phyloP scores from a whole-genome alignment of 306 rosid species.

The Ormosia emarginata region DNA sequence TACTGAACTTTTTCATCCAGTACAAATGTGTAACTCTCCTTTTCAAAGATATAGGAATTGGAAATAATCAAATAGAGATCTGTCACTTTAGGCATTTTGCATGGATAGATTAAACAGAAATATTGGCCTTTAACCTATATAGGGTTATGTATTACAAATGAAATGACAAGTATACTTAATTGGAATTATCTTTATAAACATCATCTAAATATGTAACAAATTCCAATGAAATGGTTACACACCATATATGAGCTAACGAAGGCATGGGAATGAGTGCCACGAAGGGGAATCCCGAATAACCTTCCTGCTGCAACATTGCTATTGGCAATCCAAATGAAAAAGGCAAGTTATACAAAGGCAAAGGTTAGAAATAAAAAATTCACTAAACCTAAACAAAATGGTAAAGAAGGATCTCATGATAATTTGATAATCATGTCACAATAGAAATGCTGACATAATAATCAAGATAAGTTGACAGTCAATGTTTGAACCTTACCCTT shows the following conservation, averaged over 20 bases:
- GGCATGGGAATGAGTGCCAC: constrained; percentile 97
- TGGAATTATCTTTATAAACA: not conserved
- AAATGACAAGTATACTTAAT: not conserved
- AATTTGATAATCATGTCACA: not conserved
- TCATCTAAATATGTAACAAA: not conserved
- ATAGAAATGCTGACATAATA: not conserved
- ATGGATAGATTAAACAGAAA: not conserved
- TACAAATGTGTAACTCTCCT: not conserved
- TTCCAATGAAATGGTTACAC: constrained; percentile 29
- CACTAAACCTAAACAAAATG: not conserved
- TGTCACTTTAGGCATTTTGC: not conserved
- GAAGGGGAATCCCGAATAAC: constrained; percentile 86
- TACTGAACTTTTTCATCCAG: not conserved
- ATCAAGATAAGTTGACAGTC: not conserved
- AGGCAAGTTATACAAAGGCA: constrained; percentile 17
- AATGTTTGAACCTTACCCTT: not conserved
- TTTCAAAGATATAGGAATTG: not conserved
- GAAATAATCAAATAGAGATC: not conserved
- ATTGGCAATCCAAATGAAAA: constrained; percentile 19
- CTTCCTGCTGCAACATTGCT: constrained; percentile 90
- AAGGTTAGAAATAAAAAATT: not conserved
- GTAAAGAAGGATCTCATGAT: not conserved
- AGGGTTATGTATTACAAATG: not conserved
- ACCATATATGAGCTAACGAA: constrained; percentile 86
- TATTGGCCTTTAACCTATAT: not conserved